Percentiles rank a stretch among this genome's conserved stretches.
Conservation (phyloP, 257 asterid species). For the Leptodermis oblonga region DNA sequence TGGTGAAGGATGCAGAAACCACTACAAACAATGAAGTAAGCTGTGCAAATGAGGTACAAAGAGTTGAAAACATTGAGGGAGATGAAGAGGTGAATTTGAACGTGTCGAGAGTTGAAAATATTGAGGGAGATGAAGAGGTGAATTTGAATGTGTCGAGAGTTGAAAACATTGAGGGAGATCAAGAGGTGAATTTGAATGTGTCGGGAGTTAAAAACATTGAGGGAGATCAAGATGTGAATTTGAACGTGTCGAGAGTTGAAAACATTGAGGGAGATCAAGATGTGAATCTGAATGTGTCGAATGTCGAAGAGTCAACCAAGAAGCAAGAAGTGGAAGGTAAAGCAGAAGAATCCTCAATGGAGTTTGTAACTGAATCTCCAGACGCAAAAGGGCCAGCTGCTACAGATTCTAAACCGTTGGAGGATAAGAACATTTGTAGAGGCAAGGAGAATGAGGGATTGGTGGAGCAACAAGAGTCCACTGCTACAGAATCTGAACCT, state of each 20-base stretch:
- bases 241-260: not conserved
- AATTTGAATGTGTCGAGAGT: not conserved
- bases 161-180: constrained; percentile 12
- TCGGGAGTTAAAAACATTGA: too few species aligned
- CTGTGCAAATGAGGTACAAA: constrained; percentile 12
- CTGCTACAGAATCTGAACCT: not conserved
- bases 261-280: constrained; percentile 13
- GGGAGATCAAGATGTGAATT: constrained; percentile 19
- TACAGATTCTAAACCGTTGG: constrained; percentile 21
- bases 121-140: constrained; percentile 18
- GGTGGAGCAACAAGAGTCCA: not conserved
- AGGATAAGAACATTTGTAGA: constrained; percentile 23
- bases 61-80: constrained; percentile 3
- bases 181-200: constrained; percentile 18
- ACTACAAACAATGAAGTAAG: constrained; percentile 13
- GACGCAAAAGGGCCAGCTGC: constrained; percentile 21
- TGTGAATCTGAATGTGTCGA: constrained; percentile 20
- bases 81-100: too few species aligned
- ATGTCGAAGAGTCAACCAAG: constrained; percentile 19
- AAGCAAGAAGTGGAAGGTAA: constrained; percentile 20
- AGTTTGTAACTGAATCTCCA: constrained; percentile 17
- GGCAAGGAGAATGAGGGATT: constrained; percentile 11
- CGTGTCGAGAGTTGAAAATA: too few species aligned
- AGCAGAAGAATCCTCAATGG: constrained; percentile 15
- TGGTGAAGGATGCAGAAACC: constrained; percentile 3